These are phyloP conservation scores for Lentinula sp. DNA, from an alignment of 768 basidiomycete species.

Conservation along the genomic window DNA sequence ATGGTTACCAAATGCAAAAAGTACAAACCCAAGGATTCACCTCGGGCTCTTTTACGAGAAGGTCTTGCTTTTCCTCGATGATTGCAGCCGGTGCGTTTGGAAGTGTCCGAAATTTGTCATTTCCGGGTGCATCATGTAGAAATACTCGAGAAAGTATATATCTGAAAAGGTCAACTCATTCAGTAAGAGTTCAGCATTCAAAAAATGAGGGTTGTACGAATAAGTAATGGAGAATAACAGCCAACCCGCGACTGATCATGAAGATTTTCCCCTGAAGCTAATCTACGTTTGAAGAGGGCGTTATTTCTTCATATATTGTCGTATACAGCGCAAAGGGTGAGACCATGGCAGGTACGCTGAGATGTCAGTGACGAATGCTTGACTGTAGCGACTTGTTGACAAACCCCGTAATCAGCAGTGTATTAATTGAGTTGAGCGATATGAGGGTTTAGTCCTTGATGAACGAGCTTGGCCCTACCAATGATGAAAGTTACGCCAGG, in stretches of 20 bases:
- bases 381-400: conserved; percentile 9
- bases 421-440: conserved; percentile 63
- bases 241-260: conserved; percentile 58
- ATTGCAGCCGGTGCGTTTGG: conserved; percentile 40
- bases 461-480: conserved; percentile 57
- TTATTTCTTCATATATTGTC: background rate
- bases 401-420: conserved; percentile 61
- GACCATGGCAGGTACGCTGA: background rate
- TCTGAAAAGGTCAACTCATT: conserved; percentile 22
- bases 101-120: conserved; percentile 36
- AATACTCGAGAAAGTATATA: conserved; percentile 66
- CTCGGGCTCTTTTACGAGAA: conserved; percentile 39
- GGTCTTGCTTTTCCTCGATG: conserved; percentile 28
- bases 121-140: conserved; percentile 65
- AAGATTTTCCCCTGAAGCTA: conserved; percentile 40
- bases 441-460: conserved; percentile 64
- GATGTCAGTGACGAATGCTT: background rate
- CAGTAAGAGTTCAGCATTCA: background rate
- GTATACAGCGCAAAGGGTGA: background rate
- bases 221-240: conserved; percentile 57
- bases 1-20: conserved; percentile 45
- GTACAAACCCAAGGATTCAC: conserved; percentile 62
- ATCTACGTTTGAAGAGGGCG: conserved; percentile 12
- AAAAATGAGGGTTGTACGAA: conserved; percentile 22
- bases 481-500: conserved; percentile 65